Evolutionary conservation across 2,329 filamentous ascomycete species (phyloP).

Genomic region (Fusarium transvaalense): DNA sequence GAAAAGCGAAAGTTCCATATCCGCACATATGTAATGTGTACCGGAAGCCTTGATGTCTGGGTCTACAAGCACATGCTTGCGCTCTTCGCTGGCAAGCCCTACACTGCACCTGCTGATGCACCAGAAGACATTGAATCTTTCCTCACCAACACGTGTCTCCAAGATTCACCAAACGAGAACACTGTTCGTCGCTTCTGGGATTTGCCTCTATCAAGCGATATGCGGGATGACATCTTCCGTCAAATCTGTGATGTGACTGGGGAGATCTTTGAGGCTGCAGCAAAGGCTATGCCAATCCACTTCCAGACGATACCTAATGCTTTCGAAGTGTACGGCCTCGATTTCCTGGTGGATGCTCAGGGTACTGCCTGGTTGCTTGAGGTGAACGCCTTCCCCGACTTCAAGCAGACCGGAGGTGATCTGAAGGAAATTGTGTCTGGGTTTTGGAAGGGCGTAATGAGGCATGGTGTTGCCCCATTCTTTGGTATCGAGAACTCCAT

Average conservation of each 20-base stretch:
- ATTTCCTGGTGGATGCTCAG: constrained; percentile 82
- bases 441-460: constrained; percentile 81
- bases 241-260: constrained; percentile 82
- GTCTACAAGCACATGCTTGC: constrained; percentile 94
- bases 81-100: constrained; percentile 84
- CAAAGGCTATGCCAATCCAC: constrained; percentile 85
- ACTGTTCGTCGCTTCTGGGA: constrained; percentile 82
- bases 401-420: constrained; percentile 90
- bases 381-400: constrained; percentile 96
- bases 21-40: constrained; percentile 87
- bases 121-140: constrained; percentile 74
- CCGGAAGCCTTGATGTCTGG: constrained; percentile 82
- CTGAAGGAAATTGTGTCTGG: constrained; percentile 78
- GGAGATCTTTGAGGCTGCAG: constrained; percentile 88
- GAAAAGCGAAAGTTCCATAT: constrained; percentile 91
- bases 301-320: constrained; percentile 90
- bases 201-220: constrained; percentile 61
- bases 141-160: constrained; percentile 95
- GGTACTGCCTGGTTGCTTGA: constrained; percentile 83
- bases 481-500: constrained; percentile 61
- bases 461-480: constrained; percentile 75
- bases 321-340: constrained; percentile 92
- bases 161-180: constrained; percentile 70
- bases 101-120: constrained; percentile 72
- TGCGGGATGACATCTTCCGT: constrained; percentile 74